Evolutionary conservation across 176 grass and related monocot genomes (phyloP).

Genomic region (Aegilops bicornis): DNA sequence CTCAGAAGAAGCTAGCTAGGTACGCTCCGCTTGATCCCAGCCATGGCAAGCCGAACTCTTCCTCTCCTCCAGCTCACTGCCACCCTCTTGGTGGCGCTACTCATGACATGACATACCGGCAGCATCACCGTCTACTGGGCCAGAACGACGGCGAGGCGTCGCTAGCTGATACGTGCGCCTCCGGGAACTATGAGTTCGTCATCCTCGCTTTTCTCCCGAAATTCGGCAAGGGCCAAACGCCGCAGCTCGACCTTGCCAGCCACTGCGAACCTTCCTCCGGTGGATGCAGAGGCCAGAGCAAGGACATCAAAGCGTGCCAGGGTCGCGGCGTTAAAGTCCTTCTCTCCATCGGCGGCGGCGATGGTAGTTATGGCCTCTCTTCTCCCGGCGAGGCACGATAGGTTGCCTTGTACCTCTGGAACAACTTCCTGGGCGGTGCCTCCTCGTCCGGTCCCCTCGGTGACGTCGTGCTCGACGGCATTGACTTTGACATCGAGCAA

Average conservation of each 20-base stretch:
- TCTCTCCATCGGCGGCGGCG: slow-evolving; percentile 65
- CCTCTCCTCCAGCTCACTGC: slow-evolving; percentile 3
- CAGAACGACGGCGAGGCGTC: slow-evolving; percentile 46
- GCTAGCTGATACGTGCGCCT: slow-evolving; percentile 37
- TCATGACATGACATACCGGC: slow-evolving; percentile 38
- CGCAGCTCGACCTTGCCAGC: slow-evolving; percentile 34
- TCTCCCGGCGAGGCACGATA: slow-evolving; percentile 38
- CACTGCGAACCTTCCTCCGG: slow-evolving; percentile 58
- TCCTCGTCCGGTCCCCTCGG: slow-evolving; percentile 57
- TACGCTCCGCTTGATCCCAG: neutral
- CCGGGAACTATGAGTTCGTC: slow-evolving; percentile 54
- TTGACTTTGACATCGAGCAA: slow-evolving; percentile 73
- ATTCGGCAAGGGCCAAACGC: slow-evolving; percentile 66
- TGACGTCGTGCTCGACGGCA: slow-evolving; percentile 51
- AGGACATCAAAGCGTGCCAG: slow-evolving; percentile 54
- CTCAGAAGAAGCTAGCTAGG: too few species aligned
- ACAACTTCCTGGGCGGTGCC: slow-evolving; percentile 51
- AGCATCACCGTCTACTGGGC: slow-evolving; percentile 60
- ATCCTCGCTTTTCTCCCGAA: slow-evolving; percentile 59
- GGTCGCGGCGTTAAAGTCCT: slow-evolving; percentile 59
- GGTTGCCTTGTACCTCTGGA: slow-evolving; percentile 64
- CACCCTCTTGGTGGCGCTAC: neutral
- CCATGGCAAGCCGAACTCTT: slow-evolving; percentile 21
- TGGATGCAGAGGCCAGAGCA: slow-evolving; percentile 42
- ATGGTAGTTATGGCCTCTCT: slow-evolving; percentile 43